Percentiles rank a stretch among this genome's conserved stretches.
Conservation (phyloP, 495 filamentous ascomycete species). For the Penicillium lividum region DNA sequence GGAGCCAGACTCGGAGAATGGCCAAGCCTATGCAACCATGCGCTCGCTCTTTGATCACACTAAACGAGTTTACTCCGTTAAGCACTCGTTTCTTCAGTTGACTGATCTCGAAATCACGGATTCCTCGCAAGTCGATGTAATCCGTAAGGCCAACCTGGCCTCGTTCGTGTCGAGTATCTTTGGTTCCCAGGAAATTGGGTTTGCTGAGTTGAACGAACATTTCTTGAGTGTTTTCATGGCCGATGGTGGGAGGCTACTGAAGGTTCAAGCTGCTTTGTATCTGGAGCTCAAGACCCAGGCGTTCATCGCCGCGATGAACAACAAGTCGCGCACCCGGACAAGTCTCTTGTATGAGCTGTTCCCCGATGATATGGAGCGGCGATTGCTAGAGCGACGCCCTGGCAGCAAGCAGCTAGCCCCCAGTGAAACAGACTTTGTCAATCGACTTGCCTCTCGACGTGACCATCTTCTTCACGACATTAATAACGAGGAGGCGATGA, state of each 20-base stretch:
- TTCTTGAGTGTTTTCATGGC: constrained; percentile 85
- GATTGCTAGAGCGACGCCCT: constrained; percentile 63
- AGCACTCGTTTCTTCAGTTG: constrained; percentile 68
- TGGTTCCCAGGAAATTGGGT: constrained; percentile 77
- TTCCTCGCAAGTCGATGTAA: constrained; percentile 66
- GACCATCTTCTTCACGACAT: constrained; percentile 66
- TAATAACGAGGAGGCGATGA: constrained; percentile 60
- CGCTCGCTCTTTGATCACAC: constrained; percentile 80
- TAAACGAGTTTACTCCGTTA: constrained; percentile 73
- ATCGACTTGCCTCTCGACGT: constrained; percentile 61
- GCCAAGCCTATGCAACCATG: constrained; percentile 77
- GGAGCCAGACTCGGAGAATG: constrained; percentile 70
- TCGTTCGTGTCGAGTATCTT: constrained; percentile 83
- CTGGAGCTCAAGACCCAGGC: constrained; percentile 86
- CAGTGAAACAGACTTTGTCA: constrained; percentile 74
- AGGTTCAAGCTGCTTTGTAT: constrained; percentile 70
- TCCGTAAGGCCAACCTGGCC: constrained; percentile 84
- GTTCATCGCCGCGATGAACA: constrained; percentile 71
- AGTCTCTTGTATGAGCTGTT: constrained; percentile 75
- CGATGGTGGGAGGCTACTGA: constrained; percentile 68
- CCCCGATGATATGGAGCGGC: constrained; percentile 65
- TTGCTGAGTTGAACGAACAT: constrained; percentile 79
- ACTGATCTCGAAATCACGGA: constrained; percentile 72
- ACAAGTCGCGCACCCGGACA: constrained; percentile 61
- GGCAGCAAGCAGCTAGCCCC: constrained; percentile 63